Base-by-base conservation (phyloP, 2,329 filamentous ascomycete genomes). In the Ceratocystis ficicola region DNA sequence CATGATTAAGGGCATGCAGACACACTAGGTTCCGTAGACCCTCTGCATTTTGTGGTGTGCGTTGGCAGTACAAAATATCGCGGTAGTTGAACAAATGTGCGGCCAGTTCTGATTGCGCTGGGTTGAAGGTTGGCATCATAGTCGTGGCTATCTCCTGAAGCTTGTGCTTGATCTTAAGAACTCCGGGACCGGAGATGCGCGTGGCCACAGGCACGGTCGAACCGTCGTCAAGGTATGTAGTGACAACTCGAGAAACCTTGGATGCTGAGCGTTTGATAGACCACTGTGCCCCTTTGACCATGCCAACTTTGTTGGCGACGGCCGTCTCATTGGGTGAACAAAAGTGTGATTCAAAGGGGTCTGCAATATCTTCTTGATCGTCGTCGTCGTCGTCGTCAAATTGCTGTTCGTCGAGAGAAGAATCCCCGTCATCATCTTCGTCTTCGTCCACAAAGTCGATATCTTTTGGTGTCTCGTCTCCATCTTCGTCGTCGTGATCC, bases 1-100 rank as follows among this genome's bases (percentile, higher is more conserved):
- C 80, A 73, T 97, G 94, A 73, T 97, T 97, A 12, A 97, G 78
- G 2, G 87, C 86, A 75, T 99, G 94, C 1, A 96, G 79, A 70
- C 88, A 90, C 17, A 85, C 80, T 63, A 96, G 77, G 50, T 86
- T 84, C 63, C 90, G 85, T 62, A 97, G 74, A 3, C 79, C 81
- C 25, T 82, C 78, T 0, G 89, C 83, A 72, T 93, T 94, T 17
- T 80, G 77, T 1, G 86, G 75, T 0, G 83, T 89, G 55, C 93
- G 82, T 64, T 85, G 84, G 66, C 87, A 89, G 71, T 88, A 89
- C 1, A 96, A 76, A 1, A 95, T 71, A 72, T 97, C 93, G 65
- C 84, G 83, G 72, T 97, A 96, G 70, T 85, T 84, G 74, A 95
- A 96, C 0, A 96, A 78, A 8, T 87, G 79, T 0, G 87, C 83